Evolutionary conservation across 495 filamentous ascomycete genomes (phyloP), one percentile per base, ranked within the genome.

Genomic region (Hypoxylon trugodes): DNA sequence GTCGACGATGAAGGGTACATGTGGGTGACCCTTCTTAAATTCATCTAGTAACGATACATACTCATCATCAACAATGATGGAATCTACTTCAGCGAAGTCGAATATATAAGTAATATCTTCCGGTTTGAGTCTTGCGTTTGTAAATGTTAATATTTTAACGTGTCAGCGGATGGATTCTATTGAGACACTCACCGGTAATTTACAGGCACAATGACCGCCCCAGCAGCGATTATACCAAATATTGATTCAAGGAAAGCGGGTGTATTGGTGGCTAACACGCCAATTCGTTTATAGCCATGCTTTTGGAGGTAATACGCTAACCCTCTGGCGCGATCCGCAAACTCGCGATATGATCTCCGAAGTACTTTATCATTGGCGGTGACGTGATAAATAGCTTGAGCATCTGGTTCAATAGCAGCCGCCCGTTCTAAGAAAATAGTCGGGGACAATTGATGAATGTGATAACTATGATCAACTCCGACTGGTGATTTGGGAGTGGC

Each of bases 41-140:
- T 71, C 71, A 13, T 88, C 85, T 18, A 98, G 79, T 15, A 98
- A 80, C 2, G 77, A 75, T 18, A 84, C 62, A 65, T 86, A 96
- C 74, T 98, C 95, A 42, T 80, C 73, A 65, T 98, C 95, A 1
- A 90, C 90, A 43, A 98, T 88, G 62, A 98, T 93, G n/a, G 81
- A 77, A 58, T 98, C 95, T 8, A 89, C 93, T 50, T 96, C 88
- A 6, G 86, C 82, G 72, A 96, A 94, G 1, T 83, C 81, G 61
- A 98, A 91, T 41, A 98, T 97, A 72, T 97, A 98, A 6, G 81
- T 73, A 41, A 98, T 88, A 76, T 98, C 95, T 53, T 92, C 91
- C 13, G 83, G 76, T 71, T 96, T 97, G 18, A 98, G 76, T 4
- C 95, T 82, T 6, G 36, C 35, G 13, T 19, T 32, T 13, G 41